Base-by-base conservation (phyloP, 257 asterid species). In the Gentiana macrophylla region DNA sequence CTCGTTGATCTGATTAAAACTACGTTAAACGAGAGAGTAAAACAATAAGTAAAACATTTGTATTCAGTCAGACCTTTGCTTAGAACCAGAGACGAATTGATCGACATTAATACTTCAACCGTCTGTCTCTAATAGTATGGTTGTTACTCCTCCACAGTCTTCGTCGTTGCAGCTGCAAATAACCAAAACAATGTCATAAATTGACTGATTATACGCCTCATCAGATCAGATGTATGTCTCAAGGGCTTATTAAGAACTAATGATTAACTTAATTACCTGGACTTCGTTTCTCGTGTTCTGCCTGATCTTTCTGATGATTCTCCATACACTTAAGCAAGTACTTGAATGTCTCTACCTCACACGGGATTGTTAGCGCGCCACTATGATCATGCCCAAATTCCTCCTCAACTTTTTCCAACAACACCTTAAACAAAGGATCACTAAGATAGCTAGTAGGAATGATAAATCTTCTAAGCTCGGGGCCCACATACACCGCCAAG, bases 321-420 rank as follows among this genome's bases (percentile, higher is more conserved):
- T 76, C 77, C 72, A 76, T 76, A 62, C 74, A 69, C 15, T 72
- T 55, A 9, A 76, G 60, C 43, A 76, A 62, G 49, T 66, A 72
- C 65, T 76, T 76, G 35, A 76, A 76, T 11, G 82, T 76, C 72
- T 76, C 82, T 24, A 62, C 66, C 61, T 76, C 82, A 50, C 97
- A 89, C 0, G 95, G 97, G 10, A 89, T 70, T 4, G 82, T 79
- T 8, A 89, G 76, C 1, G 78, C 86, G 3, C 97, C 95, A 12
- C 66, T 62, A 47, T 73, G 91, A 35, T 85, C 90, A 34, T 83
- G 85, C 32, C 97, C 95, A 55, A 85, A 89, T 15, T 79, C 95
- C 33, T 89, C 94, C 12, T 87, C 97, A 3, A 80, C 94, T 59
- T 70, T 71, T 45, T 85, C 91, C 64, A 85, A 49, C 48, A 89